Evolutionary conservation across 2,329 filamentous ascomycete species (phyloP).

Genomic region (Colletotrichum sp.): DNA sequence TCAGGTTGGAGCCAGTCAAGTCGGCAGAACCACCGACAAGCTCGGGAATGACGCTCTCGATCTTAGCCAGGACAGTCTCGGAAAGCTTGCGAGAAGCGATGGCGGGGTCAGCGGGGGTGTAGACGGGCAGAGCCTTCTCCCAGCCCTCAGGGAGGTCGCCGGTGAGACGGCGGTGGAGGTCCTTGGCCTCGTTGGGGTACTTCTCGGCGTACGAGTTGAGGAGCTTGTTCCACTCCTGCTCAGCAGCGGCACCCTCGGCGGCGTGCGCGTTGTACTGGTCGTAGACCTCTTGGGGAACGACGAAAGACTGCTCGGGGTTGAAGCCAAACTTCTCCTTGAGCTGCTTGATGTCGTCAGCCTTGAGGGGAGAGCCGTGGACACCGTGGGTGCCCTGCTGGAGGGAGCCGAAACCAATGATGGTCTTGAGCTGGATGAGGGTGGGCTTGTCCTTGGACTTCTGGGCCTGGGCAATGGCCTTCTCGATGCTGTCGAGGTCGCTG

Average conservation of each 20-base stretch:
- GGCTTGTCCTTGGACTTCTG: conserved; percentile 95
- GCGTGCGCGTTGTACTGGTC: conserved; percentile 87
- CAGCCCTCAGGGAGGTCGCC: conserved; percentile 92
- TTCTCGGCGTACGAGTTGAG: conserved; percentile 84
- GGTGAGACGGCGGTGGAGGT: conserved; percentile 80
- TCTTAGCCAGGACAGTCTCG: conserved; percentile 88
- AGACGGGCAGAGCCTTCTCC: conserved; percentile 91
- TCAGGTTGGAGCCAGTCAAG: conserved; percentile 98
- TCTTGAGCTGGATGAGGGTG: conserved; percentile 93
- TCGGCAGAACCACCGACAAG: conserved; percentile 96
- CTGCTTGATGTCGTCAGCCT: conserved; percentile 91
- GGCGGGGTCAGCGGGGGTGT: conserved; percentile 84
- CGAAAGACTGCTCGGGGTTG: conserved; percentile 91
- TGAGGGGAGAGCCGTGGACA: conserved; percentile 95
- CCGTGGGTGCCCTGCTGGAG: conserved; percentile 90
- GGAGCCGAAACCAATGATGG: conserved; percentile 96
- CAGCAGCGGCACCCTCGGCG: conserved; percentile 83
- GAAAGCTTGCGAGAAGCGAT: conserved; percentile 96
- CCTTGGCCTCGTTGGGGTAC: conserved; percentile 79
- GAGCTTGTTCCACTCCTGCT: conserved; percentile 95
- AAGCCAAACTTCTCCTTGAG: conserved; percentile 97
- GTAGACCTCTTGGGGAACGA: conserved; percentile 93
- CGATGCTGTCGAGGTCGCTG: conserved; percentile 84
- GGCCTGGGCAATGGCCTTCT: conserved; percentile 84
- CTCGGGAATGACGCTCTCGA: conserved; percentile 84